Evolutionary conservation across 140 eudicot genomes (phyloP), one percentile per base, ranked within the genome.

Genomic region (Bidens hawaiensis): DNA sequence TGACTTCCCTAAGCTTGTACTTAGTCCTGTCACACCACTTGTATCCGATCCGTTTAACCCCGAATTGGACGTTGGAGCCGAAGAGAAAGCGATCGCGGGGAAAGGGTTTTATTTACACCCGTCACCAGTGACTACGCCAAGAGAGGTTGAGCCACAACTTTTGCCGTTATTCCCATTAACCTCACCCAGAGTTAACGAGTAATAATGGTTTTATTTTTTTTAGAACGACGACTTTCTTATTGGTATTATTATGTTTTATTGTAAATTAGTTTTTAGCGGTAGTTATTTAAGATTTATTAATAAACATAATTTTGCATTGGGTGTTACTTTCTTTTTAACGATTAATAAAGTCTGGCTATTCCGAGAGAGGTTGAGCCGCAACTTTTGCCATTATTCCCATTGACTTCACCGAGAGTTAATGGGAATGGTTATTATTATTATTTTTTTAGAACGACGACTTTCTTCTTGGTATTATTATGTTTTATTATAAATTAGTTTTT

Each of bases 21-120:
- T 90, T 31, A 81, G 90, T 64, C 97, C 94, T 24, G 97, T 90
- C 2, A 90, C 97, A 0, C 97, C 96, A 0, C 78, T 90, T 0
- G 68, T 70, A 6, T 78, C 76, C 65, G 97, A 90, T 76, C 90
- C 90, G 76, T 86, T 90, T 52, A 79, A 73, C 27, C 62, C 48
- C 3, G 51, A 41, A 33, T 51, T 77, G n/a, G 75, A 86, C 5
- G 40, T 70, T 54, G 83, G 58, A 22, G 90, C 88, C 4, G 96
- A 87, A 48, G 82, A 82, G 8, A 81, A 75, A 24, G 97, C 90
- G 18, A 90, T 90, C 27, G 75, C 74, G 4, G 78, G 76, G 5
- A 84, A 84, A 71, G 90, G 88, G 33, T 90, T 81, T 47, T 90
- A 72, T 56, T 70, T 90, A 36, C 94, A 86, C 33, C 95, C 94